A percentile compares a stretch with the other conserved stretches of the same genome.
Conservation (phyloP, 805 yeast genomes). For the Tetrapisispora fleetii region DNA sequence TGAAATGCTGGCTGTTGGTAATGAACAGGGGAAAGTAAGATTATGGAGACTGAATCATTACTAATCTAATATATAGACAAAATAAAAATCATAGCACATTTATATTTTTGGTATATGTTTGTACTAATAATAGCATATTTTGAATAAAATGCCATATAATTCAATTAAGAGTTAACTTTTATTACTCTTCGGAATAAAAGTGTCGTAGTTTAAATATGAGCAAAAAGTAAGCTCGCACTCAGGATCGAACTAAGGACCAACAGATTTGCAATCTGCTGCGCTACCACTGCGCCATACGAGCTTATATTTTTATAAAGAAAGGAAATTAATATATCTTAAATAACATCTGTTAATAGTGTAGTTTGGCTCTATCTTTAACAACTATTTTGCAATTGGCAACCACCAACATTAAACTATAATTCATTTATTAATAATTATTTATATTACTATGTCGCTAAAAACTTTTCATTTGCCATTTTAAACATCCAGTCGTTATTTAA, state of each 20-base stretch:
- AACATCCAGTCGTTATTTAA: no score
- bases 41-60: slow-evolving; percentile 85
- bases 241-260: slow-evolving; percentile 96
- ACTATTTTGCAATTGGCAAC: no score
- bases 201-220: not conserved
- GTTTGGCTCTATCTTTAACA: no score
- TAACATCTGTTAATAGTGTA: no score
- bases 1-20: slow-evolving; percentile 81
- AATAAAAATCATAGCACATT: not conserved
- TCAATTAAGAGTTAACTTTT: no score
- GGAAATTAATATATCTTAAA: no score
- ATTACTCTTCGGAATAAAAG: no score
- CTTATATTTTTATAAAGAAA: slow-evolving; percentile 14
- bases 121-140: not conserved
- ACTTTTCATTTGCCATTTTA: no score
- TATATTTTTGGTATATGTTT: not conserved
- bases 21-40: slow-evolving; percentile 82
- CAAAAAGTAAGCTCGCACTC: slow-evolving; percentile 65
- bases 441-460: no score
- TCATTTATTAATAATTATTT: no score
- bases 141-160: not conserved
- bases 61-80: slow-evolving; percentile 16
- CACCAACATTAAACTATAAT: no score
- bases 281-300: slow-evolving; percentile 95
- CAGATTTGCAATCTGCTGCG: slow-evolving; percentile 99